Percentiles rank a stretch among this genome's conserved stretches.
phyloP scores from a whole-genome alignment of 208 protist genomes.

The Trypanosoma lewisi region DNA sequence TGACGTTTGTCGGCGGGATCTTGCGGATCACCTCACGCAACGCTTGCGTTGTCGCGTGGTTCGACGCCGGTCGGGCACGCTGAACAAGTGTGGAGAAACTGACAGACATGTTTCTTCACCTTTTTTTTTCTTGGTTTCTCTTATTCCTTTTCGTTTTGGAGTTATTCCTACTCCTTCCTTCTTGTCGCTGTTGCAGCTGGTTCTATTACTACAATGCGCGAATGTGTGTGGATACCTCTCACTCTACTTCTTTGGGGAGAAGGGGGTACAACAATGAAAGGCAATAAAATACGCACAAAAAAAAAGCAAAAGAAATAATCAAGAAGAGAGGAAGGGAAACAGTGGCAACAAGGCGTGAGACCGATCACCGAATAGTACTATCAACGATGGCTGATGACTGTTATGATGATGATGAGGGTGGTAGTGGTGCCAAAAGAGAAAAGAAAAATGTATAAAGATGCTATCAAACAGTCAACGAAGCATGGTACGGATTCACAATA shows the following conservation, averaged over 20 bases:
- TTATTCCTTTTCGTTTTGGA: not conserved
- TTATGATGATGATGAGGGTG: too few relatives aligned
- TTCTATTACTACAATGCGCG: not conserved
- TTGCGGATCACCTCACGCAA: conserved; percentile 72
- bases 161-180: not conserved
- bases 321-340: conserved; percentile 14
- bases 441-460: conserved; percentile 20
- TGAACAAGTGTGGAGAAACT: conserved; percentile 85
- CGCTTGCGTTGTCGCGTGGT: conserved; percentile 60
- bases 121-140: conserved; percentile 10
- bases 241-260: not conserved
- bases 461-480: not conserved
- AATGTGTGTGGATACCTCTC: not conserved
- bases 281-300: conserved; percentile 10
- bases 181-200: too few relatives aligned
- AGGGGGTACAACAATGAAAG: not conserved
- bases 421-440: not conserved
- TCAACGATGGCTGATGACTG: not conserved
- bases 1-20: conserved; percentile 89
- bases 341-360: not conserved
- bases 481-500: not conserved
- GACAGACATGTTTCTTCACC: conserved; percentile 56
- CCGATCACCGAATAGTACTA: not conserved
- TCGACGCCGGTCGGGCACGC: conserved; percentile 71
- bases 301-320: conserved; percentile 13